A percentile compares a stretch with the other conserved stretches of the same genome.
phyloP scores from a whole-genome alignment of 140 eudicot genomes.

The Anethum foeniculum region DNA sequence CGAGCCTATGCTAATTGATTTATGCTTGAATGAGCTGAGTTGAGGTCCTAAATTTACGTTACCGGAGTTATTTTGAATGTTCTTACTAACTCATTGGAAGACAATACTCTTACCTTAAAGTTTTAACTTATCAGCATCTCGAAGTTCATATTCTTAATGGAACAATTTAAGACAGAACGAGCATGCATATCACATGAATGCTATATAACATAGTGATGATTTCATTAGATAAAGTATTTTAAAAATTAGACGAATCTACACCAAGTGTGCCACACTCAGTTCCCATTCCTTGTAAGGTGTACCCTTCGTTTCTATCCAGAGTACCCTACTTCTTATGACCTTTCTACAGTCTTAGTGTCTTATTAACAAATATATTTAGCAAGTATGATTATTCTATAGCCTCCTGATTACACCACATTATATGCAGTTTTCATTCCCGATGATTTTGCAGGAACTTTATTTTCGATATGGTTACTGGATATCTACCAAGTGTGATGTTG shows the following conservation, averaged over 20 bases:
- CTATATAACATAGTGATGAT: not conserved
- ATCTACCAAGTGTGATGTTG: slow-evolving; percentile 77
- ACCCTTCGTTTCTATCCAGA: not conserved
- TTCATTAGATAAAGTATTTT: not conserved
- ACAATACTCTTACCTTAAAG: not conserved
- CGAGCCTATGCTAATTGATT: not conserved
- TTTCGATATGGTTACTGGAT: slow-evolving; percentile 58
- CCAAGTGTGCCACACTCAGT: not conserved
- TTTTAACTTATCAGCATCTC: not conserved
- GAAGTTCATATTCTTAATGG: not conserved
- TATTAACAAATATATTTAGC: not conserved
- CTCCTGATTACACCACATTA: not conserved
- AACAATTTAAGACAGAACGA: not conserved
- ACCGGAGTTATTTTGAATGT: not conserved
- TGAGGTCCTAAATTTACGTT: not conserved
- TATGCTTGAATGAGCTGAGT: not conserved
- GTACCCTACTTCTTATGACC: not conserved
- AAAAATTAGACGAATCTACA: not conserved
- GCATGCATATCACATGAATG: not conserved
- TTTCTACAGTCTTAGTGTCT: not conserved
- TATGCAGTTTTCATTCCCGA: not conserved
- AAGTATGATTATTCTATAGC: not conserved
- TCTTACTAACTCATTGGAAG: not conserved
- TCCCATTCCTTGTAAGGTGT: not conserved
- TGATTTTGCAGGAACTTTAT: slow-evolving; percentile 40